A percentile compares a stretch with the other conserved stretches of the same genome.
phyloP scores from a whole-genome alignment of 495 filamentous ascomycete species.

The Penicillium odoratum region DNA sequence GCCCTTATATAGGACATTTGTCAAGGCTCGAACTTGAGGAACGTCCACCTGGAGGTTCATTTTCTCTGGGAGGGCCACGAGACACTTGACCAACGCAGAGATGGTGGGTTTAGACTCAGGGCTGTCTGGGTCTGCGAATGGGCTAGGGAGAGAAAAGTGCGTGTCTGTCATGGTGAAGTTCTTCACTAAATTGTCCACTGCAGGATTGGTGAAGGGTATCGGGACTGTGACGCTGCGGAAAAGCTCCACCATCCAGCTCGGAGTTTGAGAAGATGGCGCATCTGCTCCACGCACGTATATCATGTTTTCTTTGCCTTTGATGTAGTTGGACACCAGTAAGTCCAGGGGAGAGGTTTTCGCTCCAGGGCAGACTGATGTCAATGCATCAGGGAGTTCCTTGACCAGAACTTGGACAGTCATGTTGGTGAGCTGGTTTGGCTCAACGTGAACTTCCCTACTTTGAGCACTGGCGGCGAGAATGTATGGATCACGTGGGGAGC shows the following conservation, averaged over 20 bases:
- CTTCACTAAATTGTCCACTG: conserved; percentile 76
- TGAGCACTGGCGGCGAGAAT: conserved; percentile 76
- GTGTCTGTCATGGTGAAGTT: conserved; percentile 84
- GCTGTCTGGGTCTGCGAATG: conserved; percentile 70
- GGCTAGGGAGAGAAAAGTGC: conserved; percentile 78
- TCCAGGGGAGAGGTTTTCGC: conserved; percentile 81
- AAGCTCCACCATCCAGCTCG: conserved; percentile 78
- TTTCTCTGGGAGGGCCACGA: conserved; percentile 74
- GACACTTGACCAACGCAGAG: conserved; percentile 75
- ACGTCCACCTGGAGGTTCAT: conserved; percentile 83
- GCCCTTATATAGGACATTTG: conserved; percentile 74
- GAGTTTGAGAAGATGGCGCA: conserved; percentile 61
- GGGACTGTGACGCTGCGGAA: conserved; percentile 81
- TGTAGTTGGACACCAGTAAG: conserved; percentile 74
- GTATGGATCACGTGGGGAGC: conserved; percentile 57
- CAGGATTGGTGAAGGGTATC: conserved; percentile 76
- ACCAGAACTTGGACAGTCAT: conserved; percentile 70
- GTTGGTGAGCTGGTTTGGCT: conserved; percentile 62
- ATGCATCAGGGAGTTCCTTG: conserved; percentile 63
- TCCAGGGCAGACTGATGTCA: conserved; percentile 71
- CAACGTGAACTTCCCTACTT: conserved; percentile 62
- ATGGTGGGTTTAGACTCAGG: conserved; percentile 73
- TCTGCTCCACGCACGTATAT: conserved; percentile 79
- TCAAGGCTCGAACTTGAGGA: conserved; percentile 66
- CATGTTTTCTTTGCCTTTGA: conserved; percentile 72